Conservation (phyloP, 768 basidiomycete species). For the Termitomyces eurrhizus region DNA sequence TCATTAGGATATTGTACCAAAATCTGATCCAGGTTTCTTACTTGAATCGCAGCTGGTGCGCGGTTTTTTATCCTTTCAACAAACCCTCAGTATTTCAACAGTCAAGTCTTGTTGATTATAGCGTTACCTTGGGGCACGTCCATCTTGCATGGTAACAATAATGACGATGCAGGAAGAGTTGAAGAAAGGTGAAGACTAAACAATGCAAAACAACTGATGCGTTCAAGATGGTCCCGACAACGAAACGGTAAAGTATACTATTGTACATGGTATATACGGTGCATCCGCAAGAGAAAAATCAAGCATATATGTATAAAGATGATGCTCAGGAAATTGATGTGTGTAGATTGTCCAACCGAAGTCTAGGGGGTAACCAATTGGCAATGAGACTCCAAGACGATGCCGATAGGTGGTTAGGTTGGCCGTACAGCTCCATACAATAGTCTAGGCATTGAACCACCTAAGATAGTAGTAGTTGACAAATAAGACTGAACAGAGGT, state of each 20-base stretch:
- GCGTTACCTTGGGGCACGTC: constrained; percentile 14
- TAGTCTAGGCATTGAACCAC: constrained; percentile 4
- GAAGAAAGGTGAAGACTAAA: background rate
- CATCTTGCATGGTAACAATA: constrained; percentile 14
- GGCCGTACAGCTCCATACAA: background rate
- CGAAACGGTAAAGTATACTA: background rate
- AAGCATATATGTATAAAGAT: background rate
- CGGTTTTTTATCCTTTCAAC: constrained; percentile 83
- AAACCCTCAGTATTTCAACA: background rate
- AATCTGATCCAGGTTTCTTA: constrained; percentile 28
- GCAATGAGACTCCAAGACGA: background rate
- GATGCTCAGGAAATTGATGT: background rate
- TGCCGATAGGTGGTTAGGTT: constrained; percentile 11
- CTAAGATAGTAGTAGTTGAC: background rate
- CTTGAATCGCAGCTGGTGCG: constrained; percentile 91
- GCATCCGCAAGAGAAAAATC: background rate
- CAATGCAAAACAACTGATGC: background rate
- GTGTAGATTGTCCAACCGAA: background rate
- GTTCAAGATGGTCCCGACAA: too few species aligned
- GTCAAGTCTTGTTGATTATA: background rate
- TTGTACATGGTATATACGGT: background rate
- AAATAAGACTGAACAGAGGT: background rate
- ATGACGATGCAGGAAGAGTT: background rate
- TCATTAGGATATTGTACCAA: background rate
- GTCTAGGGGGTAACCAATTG: background rate